Evolutionary conservation across 345 rosid species (phyloP), one percentile per base, ranked within the genome.

Genomic region (Eucalyptus sp.): DNA sequence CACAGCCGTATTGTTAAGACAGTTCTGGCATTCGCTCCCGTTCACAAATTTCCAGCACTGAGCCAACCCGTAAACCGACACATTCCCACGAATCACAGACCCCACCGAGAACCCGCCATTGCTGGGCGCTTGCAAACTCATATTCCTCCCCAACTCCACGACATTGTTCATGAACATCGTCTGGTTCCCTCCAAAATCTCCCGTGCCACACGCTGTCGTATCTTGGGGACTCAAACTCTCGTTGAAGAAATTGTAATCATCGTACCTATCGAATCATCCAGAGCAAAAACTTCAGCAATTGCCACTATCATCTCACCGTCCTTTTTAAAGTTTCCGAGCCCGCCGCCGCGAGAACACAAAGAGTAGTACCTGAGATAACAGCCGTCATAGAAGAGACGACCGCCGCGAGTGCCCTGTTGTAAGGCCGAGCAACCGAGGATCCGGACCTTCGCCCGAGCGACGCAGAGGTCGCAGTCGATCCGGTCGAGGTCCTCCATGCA

Each of bases 371-470:
- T 54, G 50, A 87, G 79, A 24, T 51, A 54, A 60, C 88, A 60
- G 4, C 99, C 99, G 76, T 97, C 99, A 48, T 48, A 94, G 92
- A 94, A 95, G 44, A 94, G 90, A 58, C 93, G 91, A 29, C 98
- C 99, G n/a, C 97, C 99, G 4, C 96, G 97, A 33, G 92, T 95
- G 85, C 90, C 98, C 86, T 3, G 41, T 88, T 96, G 98, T 90
- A 93, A 97, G 37, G 99, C 98, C 6, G 93, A 86, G 91, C 99
- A 97, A 37, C 92, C 89, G 50, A 95, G 89, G 91, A 97, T 92
- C 93, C 93, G 93, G 49, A 96, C 93, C 92, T 96, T 97, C 94
- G 93, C 89, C 92, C 93, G 97, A 83, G 99, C 99, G 88, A 96
- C 91, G 51, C 99, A 97, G 91, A 97, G 91, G 92, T 93, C 91